Evolutionary conservation across 495 filamentous ascomycete species (phyloP).

Genomic region (Aspergillus ellipticus): DNA sequence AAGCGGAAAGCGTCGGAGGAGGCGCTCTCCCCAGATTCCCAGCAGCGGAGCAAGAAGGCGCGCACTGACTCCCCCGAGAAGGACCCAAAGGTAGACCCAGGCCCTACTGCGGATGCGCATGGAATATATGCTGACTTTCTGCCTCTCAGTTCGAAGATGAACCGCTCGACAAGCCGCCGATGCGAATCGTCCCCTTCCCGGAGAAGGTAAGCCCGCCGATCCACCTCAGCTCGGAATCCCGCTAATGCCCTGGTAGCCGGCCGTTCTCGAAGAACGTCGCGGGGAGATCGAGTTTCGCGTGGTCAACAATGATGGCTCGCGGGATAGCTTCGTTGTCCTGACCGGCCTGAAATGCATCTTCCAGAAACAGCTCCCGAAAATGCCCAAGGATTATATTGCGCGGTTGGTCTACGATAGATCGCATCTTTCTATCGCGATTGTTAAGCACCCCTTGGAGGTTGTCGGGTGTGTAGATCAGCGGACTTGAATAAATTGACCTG

Average conservation of each 20-base stretch:
- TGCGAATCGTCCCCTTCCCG: conserved; percentile 70
- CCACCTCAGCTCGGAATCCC: background rate
- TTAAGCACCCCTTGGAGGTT: conserved; percentile 92
- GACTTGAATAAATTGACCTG: background rate
- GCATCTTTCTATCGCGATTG: conserved; percentile 93
- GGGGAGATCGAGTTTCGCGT: conserved; percentile 97
- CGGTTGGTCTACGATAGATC: conserved; percentile 95
- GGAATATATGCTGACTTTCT: background rate
- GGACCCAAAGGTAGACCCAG: conserved; percentile 42
- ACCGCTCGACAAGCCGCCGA: conserved; percentile 31
- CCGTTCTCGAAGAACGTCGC: conserved; percentile 88
- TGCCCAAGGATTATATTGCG: conserved; percentile 99
- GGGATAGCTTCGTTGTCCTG: conserved; percentile 88
- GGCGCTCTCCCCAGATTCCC: conserved; percentile 53
- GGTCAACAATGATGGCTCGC: conserved; percentile 90
- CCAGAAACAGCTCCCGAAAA: conserved; percentile 97
- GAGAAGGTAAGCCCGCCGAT: conserved; percentile 59
- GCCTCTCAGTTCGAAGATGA: conserved; percentile 30
- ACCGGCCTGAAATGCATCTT: conserved; percentile 97
- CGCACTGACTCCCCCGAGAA: conserved; percentile 53
- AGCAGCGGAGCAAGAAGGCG: conserved; percentile 56
- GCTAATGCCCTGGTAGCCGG: conserved; percentile 53
- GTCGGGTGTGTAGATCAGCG: conserved; percentile 56
- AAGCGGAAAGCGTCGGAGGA: conserved; percentile 81
- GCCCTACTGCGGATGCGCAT: background rate